Evolutionary conservation across 306 rosid species (phyloP).

Genomic region (Crotalaria pallida): DNA sequence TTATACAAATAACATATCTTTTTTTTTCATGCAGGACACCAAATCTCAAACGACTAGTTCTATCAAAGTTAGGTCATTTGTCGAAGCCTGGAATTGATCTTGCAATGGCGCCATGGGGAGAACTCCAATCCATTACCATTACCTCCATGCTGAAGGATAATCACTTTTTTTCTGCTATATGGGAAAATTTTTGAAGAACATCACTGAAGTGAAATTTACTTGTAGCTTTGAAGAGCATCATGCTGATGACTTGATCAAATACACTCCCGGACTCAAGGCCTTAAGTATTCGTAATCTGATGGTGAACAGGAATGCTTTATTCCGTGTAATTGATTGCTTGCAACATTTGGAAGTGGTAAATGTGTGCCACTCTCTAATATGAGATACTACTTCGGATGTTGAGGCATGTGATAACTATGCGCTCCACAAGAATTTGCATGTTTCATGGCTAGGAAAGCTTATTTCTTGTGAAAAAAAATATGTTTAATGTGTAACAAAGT

Average conservation of each 20-base stretch:
- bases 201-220: slow-evolving; percentile 8
- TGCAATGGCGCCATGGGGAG: slow-evolving; percentile 21
- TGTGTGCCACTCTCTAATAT: slow-evolving; percentile 7
- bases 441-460: no score
- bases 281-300: slow-evolving; percentile 1
- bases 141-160: not conserved
- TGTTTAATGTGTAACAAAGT: no score
- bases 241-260: not conserved
- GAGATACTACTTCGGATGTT: not conserved
- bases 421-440: no score
- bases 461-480: no score
- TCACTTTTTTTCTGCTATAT: not conserved
- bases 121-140: slow-evolving; percentile 28
- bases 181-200: not conserved
- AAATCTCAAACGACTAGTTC: slow-evolving; percentile 25
- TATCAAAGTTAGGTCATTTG: not conserved
- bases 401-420: no score
- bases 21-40: slow-evolving; percentile 11
- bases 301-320: slow-evolving; percentile 17
- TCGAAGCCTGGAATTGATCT: not conserved
- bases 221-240: not conserved
- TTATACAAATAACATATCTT: no score
- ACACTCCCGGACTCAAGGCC: slow-evolving; percentile 7
- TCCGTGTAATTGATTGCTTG: not conserved
- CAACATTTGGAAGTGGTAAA: slow-evolving; percentile 20